Conservation (phyloP, 2,329 filamentous ascomycete genomes). For the Alternaria consortialis region DNA sequence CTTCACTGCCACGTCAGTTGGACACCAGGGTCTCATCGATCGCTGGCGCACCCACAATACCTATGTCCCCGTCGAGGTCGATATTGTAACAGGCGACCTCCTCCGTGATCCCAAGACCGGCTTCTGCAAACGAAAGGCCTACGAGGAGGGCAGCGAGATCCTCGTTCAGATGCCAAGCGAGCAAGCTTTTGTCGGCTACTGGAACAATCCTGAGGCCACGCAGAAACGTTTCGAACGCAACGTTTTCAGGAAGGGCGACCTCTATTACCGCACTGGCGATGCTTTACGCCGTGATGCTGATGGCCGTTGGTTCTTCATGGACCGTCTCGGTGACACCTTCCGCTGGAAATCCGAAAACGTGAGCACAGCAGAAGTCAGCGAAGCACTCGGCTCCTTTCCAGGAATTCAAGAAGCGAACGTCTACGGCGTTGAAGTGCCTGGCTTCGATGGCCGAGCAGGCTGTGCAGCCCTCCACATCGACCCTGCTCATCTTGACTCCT, state of each 20-base stretch:
- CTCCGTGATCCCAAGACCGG: conserved; percentile 72
- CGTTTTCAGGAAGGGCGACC: conserved; percentile 59
- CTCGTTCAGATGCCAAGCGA: conserved; percentile 69
- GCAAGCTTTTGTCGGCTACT: conserved; percentile 73
- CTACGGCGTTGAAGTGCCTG: conserved; percentile 59
- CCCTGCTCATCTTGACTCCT: conserved; percentile 56
- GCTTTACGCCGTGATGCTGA: conserved; percentile 55
- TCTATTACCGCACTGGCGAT: conserved; percentile 60
- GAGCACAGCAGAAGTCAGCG: conserved; percentile 58
- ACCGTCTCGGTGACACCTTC: conserved; percentile 60
- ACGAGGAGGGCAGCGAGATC: conserved; percentile 78
- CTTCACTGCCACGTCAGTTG: conserved; percentile 71
- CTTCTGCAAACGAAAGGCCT: conserved; percentile 69
- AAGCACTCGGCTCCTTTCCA: conserved; percentile 56
- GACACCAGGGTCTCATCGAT: conserved; percentile 73
- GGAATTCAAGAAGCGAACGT: conserved; percentile 59
- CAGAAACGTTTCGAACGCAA: conserved; percentile 61
- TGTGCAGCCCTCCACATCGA: conserved; percentile 67
- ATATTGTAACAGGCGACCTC: conserved; percentile 73
- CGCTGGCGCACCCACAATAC: conserved; percentile 63
- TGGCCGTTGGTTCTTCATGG: conserved; percentile 60
- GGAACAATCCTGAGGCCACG: conserved; percentile 72
- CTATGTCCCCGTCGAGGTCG: conserved; percentile 73
- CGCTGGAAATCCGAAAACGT: conserved; percentile 63
- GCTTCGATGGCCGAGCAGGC: conserved; percentile 62